Conservation (phyloP, 1,284 basidiomycete genomes). For the Boletus mariae region DNA sequence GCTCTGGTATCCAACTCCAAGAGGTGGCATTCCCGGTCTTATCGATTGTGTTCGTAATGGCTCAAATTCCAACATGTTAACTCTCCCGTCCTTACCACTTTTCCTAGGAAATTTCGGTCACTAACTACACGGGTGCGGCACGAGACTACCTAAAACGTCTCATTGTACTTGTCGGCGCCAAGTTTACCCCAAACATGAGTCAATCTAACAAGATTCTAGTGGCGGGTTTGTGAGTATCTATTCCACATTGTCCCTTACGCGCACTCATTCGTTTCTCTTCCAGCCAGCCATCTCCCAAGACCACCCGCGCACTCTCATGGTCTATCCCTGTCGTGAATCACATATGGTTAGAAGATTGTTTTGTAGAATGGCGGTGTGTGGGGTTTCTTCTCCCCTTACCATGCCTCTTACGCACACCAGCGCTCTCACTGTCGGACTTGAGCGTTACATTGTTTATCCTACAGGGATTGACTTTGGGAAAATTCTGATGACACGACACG, state of each 20-base stretch:
- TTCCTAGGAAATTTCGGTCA: slow-evolving; percentile 70
- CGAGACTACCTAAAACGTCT: slow-evolving; percentile 85
- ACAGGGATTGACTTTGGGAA: slow-evolving; percentile 63
- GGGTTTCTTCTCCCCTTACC: neutral
- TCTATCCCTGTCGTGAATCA: slow-evolving; percentile 85
- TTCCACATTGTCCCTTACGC: neutral
- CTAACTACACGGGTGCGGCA: slow-evolving; percentile 82
- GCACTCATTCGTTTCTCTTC: neutral
- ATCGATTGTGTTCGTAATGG: slow-evolving; percentile 38
- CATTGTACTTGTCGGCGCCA: slow-evolving; percentile 72
- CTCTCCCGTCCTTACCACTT: neutral
- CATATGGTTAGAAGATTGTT: slow-evolving; percentile 86
- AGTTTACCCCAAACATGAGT: slow-evolving; percentile 79
- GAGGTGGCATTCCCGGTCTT: slow-evolving; percentile 43
- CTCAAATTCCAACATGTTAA: neutral
- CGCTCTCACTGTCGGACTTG: slow-evolving; percentile 53
- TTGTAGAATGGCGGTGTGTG: slow-evolving; percentile 60
- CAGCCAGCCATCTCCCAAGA: slow-evolving; percentile 32
- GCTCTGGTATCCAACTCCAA: slow-evolving; percentile 52
- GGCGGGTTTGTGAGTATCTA: slow-evolving; percentile 67
- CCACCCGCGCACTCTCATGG: slow-evolving; percentile 73
- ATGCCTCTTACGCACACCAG: slow-evolving; percentile 14
- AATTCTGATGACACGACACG: slow-evolving; percentile 47
- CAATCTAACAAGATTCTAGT: slow-evolving; percentile 71
- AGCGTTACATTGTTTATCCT: slow-evolving; percentile 67